Percentiles rank a stretch among this genome's conserved stretches.
These are phyloP conservation scores for Xylaria sp. DNA, from an alignment of 495 filamentous ascomycete species.

Conservation along the genomic window DNA sequence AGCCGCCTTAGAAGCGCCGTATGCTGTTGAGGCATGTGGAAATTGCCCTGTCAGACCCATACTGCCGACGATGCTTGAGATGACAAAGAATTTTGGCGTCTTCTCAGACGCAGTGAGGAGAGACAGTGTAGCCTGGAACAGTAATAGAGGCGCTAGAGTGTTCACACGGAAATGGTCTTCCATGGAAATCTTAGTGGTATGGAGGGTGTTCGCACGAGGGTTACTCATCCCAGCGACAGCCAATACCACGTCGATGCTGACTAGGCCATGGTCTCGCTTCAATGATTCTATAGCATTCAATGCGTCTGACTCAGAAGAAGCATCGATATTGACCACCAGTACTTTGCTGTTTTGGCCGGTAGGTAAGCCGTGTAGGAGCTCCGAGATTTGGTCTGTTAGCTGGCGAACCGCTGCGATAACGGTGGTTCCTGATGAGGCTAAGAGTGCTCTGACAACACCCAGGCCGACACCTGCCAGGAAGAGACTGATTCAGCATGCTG, in stretches of 20 bases:
- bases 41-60: background rate
- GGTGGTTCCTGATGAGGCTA: background rate
- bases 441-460: background rate
- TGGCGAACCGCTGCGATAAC: slow-evolving; percentile 1
- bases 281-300: background rate
- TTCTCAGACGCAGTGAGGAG: background rate
- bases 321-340: background rate
- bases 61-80: background rate
- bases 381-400: background rate
- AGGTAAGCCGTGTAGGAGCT: background rate
- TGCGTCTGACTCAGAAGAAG: background rate
- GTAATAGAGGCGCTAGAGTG: background rate
- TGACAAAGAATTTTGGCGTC: background rate
- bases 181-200: background rate
- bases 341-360: background rate
- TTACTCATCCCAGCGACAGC: background rate
- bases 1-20: background rate
- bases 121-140: background rate
- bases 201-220: background rate
- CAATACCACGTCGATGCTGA: background rate
- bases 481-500: background rate
- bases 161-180: background rate
- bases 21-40: background rate
- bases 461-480: background rate
- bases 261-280: background rate